Conservation (phyloP, 495 filamentous ascomycete species). For the Platismatia glauca region DNA sequence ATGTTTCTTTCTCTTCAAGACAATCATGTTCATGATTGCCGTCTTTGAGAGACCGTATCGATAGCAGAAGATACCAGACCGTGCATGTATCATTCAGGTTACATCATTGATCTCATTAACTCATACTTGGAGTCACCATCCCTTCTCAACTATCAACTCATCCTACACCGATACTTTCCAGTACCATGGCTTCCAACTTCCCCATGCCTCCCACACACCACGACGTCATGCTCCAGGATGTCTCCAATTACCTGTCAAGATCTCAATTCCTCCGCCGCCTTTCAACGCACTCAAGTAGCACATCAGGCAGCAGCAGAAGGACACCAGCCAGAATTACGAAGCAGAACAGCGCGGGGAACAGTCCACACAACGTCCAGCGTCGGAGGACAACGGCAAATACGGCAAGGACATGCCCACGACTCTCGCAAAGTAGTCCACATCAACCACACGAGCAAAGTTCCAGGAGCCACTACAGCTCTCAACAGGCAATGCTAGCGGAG, state of each 20-base stretch:
- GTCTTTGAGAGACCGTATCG: conserved; percentile 8
- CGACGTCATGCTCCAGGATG: conserved; percentile 9
- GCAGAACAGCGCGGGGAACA: conserved; percentile 60
- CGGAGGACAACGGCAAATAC: conserved; percentile 48
- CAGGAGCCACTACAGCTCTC: conserved; percentile 23
- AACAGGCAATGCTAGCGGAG: conserved; percentile 27
- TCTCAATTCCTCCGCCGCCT: conserved; percentile 21
- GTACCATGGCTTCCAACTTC: conserved; percentile 8
- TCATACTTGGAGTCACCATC: background rate
- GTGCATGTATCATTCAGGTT: background rate
- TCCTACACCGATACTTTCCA: background rate
- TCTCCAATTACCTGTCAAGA: conserved; percentile 17
- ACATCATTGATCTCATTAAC: conserved; percentile 5
- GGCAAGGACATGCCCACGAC: conserved; percentile 20
- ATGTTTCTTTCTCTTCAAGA: background rate
- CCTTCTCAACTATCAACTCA: background rate
- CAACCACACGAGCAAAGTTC: conserved; percentile 14
- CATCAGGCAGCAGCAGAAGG: conserved; percentile 24
- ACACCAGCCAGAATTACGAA: conserved; percentile 52
- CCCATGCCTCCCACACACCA: conserved; percentile 10
- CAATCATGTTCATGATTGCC: conserved; percentile 1
- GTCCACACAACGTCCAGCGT: conserved; percentile 50
- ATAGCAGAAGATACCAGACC: conserved; percentile 8
- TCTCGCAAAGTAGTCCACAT: conserved; percentile 9
- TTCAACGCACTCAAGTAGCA: conserved; percentile 21